These are phyloP conservation scores for Lasiosphaeria miniovina DNA, from an alignment of 495 filamentous ascomycete genomes.

Conservation along the genomic window DNA sequence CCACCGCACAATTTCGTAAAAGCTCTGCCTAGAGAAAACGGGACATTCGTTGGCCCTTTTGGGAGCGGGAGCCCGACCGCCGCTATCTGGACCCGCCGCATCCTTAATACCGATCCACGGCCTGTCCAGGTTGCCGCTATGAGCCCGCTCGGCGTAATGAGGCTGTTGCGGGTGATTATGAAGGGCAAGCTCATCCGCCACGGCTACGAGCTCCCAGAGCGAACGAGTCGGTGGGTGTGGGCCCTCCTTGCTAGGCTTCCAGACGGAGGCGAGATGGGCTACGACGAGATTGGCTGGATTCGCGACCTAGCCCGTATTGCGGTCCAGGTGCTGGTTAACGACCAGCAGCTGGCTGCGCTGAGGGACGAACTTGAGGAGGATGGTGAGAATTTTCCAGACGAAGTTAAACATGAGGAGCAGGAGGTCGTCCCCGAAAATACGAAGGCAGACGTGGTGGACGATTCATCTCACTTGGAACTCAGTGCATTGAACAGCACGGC, in stretches of 20 bases:
- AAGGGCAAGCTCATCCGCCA: constrained; percentile 48
- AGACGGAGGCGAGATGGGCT: constrained; percentile 55
- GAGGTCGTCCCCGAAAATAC: not conserved
- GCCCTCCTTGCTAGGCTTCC: constrained; percentile 56
- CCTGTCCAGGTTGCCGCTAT: constrained; percentile 68
- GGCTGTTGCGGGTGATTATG: constrained; percentile 48
- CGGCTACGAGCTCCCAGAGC: constrained; percentile 41
- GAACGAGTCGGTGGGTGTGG: constrained; percentile 61
- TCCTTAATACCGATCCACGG: constrained; percentile 54
- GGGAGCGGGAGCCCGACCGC: constrained; percentile 41
- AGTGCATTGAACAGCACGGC: too few relatives aligned
- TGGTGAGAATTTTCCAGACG: not conserved
- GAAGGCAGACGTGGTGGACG: not conserved
- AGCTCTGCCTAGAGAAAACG: constrained; percentile 55
- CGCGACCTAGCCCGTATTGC: constrained; percentile 60
- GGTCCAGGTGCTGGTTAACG: constrained; percentile 48
- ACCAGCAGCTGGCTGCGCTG: constrained; percentile 47
- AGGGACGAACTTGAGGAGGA: constrained; percentile 34
- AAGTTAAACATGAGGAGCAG: not conserved
- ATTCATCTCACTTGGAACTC: not conserved
- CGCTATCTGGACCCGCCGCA: constrained; percentile 50
- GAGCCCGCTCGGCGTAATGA: constrained; percentile 58
- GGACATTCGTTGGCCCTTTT: constrained; percentile 51
- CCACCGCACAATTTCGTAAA: constrained; percentile 50
- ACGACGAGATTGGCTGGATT: constrained; percentile 54